These are phyloP conservation scores for Puccinellia tenuiflora DNA, from an alignment of 176 grass and related monocot species.

Conservation along the genomic window DNA sequence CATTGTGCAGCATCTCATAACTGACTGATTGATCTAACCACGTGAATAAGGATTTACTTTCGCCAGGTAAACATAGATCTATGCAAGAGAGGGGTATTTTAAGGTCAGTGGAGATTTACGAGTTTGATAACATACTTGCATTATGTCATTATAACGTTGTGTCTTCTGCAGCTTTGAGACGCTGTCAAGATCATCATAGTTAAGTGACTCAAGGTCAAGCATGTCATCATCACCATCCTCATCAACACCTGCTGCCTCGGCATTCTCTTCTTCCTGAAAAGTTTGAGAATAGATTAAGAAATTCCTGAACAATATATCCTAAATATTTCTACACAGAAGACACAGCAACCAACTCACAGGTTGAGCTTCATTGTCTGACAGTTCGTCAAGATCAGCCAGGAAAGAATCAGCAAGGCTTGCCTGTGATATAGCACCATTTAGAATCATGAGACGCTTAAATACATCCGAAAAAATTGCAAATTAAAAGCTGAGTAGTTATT, in stretches of 20 bases:
- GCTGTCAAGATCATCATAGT: conserved; percentile 63
- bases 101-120: neutral
- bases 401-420: conserved; percentile 96
- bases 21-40: neutral
- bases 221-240: conserved; percentile 45
- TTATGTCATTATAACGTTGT: conserved; percentile 68
- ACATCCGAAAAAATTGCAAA: neutral
- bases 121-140: conserved; percentile 39
- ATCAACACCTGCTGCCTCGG: conserved; percentile 35
- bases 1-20: neutral
- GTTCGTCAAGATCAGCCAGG: conserved; percentile 83
- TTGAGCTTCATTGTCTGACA: conserved; percentile 77
- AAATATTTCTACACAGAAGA: neutral
- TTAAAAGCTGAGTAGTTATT: neutral
- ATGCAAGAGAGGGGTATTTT: neutral
- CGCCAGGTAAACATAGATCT: neutral
- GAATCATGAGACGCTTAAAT: neutral
- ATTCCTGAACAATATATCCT: neutral
- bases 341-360: conserved; percentile 57
- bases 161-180: conserved; percentile 66
- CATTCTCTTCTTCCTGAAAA: conserved; percentile 53
- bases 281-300: neutral
- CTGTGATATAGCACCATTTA: conserved; percentile 27
- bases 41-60: neutral
- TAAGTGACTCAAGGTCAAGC: conserved; percentile 54